A percentile compares a stretch with the other conserved stretches of the same genome.
phyloP scores from a whole-genome alignment of 2,329 filamentous ascomycete species.

The Bipolaris sorokiniana region DNA sequence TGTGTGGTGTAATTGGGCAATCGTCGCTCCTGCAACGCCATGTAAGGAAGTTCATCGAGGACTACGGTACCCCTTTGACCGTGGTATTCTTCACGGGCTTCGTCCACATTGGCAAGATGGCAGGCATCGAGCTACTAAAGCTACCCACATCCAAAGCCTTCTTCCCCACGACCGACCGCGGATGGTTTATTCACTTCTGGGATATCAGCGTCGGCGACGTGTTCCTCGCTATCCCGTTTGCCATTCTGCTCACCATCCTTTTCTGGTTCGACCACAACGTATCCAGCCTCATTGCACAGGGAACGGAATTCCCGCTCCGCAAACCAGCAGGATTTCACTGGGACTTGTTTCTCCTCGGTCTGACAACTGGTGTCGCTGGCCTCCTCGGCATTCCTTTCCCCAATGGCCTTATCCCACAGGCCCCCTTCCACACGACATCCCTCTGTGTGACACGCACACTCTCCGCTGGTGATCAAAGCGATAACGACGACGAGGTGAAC shows the following conservation, averaged over 20 bases:
- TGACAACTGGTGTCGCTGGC: slow-evolving; percentile 61
- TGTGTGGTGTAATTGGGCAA: slow-evolving; percentile 72
- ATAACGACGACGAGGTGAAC: slow-evolving; percentile 51
- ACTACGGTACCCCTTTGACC: slow-evolving; percentile 76
- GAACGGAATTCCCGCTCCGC: slow-evolving; percentile 61
- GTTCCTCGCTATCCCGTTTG: slow-evolving; percentile 87
- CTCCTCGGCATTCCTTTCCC: slow-evolving; percentile 64
- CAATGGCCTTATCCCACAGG: slow-evolving; percentile 66
- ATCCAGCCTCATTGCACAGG: slow-evolving; percentile 63
- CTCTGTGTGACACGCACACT: slow-evolving; percentile 53
- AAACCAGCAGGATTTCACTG: slow-evolving; percentile 67
- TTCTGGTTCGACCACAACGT: slow-evolving; percentile 90
- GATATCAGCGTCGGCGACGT: slow-evolving; percentile 73
- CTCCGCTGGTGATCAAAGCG: slow-evolving; percentile 47
- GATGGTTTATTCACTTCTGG: slow-evolving; percentile 85
- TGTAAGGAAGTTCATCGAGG: slow-evolving; percentile 81
- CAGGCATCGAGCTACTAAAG: slow-evolving; percentile 68
- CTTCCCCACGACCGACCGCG: slow-evolving; percentile 73
- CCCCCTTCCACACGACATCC: slow-evolving; percentile 64
- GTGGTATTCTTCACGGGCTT: slow-evolving; percentile 87
- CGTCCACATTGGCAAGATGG: slow-evolving; percentile 84
- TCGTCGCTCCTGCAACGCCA: slow-evolving; percentile 76
- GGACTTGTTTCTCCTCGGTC: slow-evolving; percentile 65
- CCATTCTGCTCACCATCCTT: slow-evolving; percentile 78
- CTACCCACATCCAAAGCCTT: slow-evolving; percentile 80